phyloP scores from a whole-genome alignment of 495 filamentous ascomycete species.

The Aspergillus asperescens region DNA sequence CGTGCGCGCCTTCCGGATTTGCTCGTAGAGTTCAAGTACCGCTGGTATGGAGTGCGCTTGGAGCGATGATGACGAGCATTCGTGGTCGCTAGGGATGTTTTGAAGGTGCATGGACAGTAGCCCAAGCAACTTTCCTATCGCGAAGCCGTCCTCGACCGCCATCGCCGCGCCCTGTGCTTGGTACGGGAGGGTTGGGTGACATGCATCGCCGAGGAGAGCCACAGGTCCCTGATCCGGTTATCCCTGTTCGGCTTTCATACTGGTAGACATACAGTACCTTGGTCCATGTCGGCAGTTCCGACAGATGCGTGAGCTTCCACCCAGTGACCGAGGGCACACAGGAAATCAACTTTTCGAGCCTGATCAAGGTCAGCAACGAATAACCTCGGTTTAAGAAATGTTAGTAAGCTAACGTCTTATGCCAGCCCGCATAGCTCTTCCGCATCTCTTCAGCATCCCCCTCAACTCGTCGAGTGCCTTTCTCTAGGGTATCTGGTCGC shows the following conservation, averaged over 20 bases:
- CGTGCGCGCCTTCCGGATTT: conserved; percentile 50
- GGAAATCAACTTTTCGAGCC: conserved; percentile 19
- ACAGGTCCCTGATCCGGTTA: conserved; percentile 29
- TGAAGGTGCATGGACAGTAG: not conserved
- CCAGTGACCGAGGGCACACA: conserved; percentile 30
- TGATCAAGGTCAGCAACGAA: not conserved
- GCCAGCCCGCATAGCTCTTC: conserved; percentile 14
- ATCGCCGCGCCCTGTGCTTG: conserved; percentile 43
- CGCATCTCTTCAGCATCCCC: conserved; percentile 13
- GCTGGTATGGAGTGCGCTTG: conserved; percentile 18
- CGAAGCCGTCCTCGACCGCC: conserved; percentile 41
- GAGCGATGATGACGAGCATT: not conserved
- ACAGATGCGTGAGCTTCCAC: conserved; percentile 55
- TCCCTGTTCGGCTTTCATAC: conserved; percentile 1
- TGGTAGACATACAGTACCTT: conserved; percentile 25
- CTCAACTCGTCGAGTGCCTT: not conserved
- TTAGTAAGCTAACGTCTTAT: conserved; percentile 7
- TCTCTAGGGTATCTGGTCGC: conserved; percentile 57
- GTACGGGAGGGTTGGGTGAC: conserved; percentile 56
- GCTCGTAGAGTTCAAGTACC: conserved; percentile 50
- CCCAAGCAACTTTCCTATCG: conserved; percentile 36
- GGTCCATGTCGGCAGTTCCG: conserved; percentile 40
- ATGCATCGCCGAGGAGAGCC: conserved; percentile 42
- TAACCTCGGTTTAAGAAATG: too few species aligned
- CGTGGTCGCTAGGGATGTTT: not conserved